Conservation (phyloP, 352 stramenopile genomes). For the Pythium phragmiticola region DNA sequence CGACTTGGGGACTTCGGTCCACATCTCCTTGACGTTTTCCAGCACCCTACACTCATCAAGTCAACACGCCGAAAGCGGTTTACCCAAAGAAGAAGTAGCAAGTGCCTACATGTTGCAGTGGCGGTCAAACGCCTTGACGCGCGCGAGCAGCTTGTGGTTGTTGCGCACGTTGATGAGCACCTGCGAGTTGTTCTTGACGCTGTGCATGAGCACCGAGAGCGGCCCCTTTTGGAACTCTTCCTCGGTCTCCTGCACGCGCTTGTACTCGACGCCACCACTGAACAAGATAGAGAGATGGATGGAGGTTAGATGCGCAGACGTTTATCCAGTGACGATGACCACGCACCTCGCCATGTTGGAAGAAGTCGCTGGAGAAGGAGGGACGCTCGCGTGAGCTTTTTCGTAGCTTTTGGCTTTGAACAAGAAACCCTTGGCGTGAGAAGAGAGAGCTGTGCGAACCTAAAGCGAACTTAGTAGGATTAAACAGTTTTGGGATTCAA, state of each 20-base stretch:
- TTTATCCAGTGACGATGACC: background rate
- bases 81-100: background rate
- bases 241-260: conserved; percentile 87
- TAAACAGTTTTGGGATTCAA: background rate
- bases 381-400: background rate
- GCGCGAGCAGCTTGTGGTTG: conserved; percentile 99
- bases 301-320: background rate
- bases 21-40: conserved; percentile 99
- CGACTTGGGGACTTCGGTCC: conserved; percentile 98
- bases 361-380: background rate
- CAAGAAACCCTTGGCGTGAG: conserved; percentile 3
- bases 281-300: background rate
- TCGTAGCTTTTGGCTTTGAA: conserved; percentile 1
- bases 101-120: conserved; percentile 99
- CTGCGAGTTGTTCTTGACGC: conserved; percentile 97
- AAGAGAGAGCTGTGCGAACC: background rate
- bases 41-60: conserved; percentile 82
- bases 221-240: conserved; percentile 96
- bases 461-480: conserved; percentile 11
- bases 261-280: conserved; percentile 58
- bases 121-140: conserved; percentile 99
- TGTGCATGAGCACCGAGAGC: conserved; percentile 97
- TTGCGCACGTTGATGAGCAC: conserved; percentile 99
- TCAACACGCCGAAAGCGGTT: background rate
- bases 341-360: conserved; percentile 25